Evolutionary conservation across 805 yeast species (phyloP), one percentile per base, ranked within the genome.

Genomic region (Yarrowia sp.): DNA sequence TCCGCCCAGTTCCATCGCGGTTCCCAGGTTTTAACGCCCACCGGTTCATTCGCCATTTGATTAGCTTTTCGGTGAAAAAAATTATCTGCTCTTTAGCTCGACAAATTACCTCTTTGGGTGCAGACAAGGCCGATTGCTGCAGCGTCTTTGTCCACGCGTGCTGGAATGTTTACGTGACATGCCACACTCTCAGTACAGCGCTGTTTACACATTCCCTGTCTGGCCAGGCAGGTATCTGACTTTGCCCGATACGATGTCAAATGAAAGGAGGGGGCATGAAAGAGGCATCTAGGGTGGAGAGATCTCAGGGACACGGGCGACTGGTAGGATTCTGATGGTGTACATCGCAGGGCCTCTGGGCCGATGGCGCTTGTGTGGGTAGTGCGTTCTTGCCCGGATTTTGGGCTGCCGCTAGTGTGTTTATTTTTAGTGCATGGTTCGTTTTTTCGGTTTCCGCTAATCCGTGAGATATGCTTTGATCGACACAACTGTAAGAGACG

Each of bases 151-250:
- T 5, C 14, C 20, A 20, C 58, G 58, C 43, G 58, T 20, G 9
- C 20, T 52, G 58, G 58, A 52, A 52, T 52, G 58, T 52, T 52
- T 52, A 52, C 58, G 58, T 38, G 58, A 52, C 58, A 34, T 30
- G 58, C 13, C 42, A 50, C 12, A 17, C 34, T 38, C 58, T 19
- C 56, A 30, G 30, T 52, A 52, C 58, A 52, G 58, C 9, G 33
- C 13, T 52, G 58, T 36, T 52, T 19, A 38, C 43, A 14, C 20
- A 3, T 19, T 38, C 43, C 58, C 8, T 3, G 6, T 15, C 10
- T 10, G 39, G 55, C 55, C 15, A 34, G 15, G n/a, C 14, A 12
- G 10, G 20, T 9, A 47, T 47, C 42, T 17, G 56, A 34, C 58
- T 52, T 50, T 49, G 33, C 3, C 42, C 42, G 42, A 50, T 50